These are phyloP conservation scores for Zygotorulaspora chibaensis DNA, from an alignment of 805 yeast species.

Conservation along the genomic window DNA sequence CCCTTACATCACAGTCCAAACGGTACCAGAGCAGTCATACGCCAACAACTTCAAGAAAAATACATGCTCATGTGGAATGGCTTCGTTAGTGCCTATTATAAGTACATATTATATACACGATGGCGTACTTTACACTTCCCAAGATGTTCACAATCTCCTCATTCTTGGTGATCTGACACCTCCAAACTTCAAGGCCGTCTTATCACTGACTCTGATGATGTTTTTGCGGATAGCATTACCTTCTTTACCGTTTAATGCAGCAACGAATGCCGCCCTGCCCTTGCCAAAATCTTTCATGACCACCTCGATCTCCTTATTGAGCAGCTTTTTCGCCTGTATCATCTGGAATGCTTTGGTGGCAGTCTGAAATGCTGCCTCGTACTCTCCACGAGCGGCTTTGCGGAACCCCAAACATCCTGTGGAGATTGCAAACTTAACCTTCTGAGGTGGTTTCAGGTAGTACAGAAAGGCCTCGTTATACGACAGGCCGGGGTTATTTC, in stretches of 20 bases:
- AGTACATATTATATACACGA: neutral
- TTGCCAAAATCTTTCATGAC: conserved; percentile 80
- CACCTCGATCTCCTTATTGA: conserved; percentile 65
- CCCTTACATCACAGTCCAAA: neutral
- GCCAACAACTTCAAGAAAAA: too few relatives aligned
- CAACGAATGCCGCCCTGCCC: conserved; percentile 81
- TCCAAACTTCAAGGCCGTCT: conserved; percentile 83
- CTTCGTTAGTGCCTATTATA: neutral
- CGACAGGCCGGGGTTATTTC: conserved; percentile 50
- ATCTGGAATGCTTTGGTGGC: conserved; percentile 65
- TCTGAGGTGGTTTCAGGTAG: conserved; percentile 75
- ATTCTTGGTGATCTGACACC: conserved; percentile 82
- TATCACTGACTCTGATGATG: conserved; percentile 68
- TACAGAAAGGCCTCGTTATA: conserved; percentile 71
- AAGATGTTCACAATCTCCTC: conserved; percentile 57
- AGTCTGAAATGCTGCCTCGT: conserved; percentile 89
- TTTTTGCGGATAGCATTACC: conserved; percentile 65
- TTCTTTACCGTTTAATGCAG: conserved; percentile 85
- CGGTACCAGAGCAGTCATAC: neutral
- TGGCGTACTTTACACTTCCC: neutral
- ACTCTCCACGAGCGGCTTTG: conserved; percentile 85
- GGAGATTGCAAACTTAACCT: conserved; percentile 58
- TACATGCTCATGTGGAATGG: too few relatives aligned
- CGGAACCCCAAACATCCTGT: conserved; percentile 89
- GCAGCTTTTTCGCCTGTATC: conserved; percentile 58